A percentile compares a stretch with the other conserved stretches of the same genome.
phyloP scores from a whole-genome alignment of 2,329 filamentous ascomycete species.

The Colletotrichum brevisporum region DNA sequence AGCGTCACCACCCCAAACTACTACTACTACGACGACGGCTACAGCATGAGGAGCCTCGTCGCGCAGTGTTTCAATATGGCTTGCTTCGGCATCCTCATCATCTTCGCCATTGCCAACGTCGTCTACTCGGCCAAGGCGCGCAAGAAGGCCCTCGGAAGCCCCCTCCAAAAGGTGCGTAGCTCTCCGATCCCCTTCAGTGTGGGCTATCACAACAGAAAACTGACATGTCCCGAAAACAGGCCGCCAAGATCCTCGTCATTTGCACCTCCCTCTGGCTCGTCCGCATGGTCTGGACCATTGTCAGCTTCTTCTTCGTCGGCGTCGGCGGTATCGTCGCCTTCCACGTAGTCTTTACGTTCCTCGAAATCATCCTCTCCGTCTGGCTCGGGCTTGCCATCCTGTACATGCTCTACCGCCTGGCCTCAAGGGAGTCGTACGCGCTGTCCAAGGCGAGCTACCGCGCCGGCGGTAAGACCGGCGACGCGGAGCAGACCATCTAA shows the following conservation, averaged over 20 bases:
- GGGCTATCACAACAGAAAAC: too few relatives aligned
- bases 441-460: conserved; percentile 14
- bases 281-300: background rate
- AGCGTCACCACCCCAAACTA: background rate
- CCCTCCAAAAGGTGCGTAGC: conserved; percentile 1
- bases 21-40: too few relatives aligned
- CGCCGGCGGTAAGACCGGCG: too few relatives aligned
- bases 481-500: too few relatives aligned
- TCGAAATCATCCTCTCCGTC: background rate
- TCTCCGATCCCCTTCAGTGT: background rate
- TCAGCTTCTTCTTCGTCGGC: background rate
- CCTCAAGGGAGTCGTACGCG: background rate
- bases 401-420: background rate
- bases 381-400: background rate
- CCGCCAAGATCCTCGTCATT: background rate
- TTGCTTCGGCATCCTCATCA: background rate
- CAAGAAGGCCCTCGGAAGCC: conserved; percentile 8
- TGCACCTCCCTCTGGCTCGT: conserved; percentile 13
- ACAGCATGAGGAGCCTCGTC: too few relatives aligned
- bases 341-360: background rate
- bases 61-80: too few relatives aligned
- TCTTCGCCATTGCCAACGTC: background rate
- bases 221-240: background rate
- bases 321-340: background rate
- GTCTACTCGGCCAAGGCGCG: conserved; percentile 12